Evolutionary conservation across 169 alveolate genomes (phyloP), one percentile per base, ranked within the genome.

Genomic region (Plasmodium knowlesi): DNA sequence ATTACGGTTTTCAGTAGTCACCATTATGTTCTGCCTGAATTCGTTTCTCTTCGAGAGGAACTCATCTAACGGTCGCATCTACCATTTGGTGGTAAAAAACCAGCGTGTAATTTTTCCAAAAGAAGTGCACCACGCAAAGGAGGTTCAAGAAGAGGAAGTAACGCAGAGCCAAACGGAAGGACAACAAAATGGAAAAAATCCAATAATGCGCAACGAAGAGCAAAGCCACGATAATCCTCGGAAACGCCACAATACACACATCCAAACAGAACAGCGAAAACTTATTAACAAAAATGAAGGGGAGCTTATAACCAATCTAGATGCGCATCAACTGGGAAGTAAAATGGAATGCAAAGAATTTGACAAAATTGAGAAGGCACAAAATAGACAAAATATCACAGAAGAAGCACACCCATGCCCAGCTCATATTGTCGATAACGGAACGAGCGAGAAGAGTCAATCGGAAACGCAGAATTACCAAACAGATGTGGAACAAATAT

Each of bases 11-110:
- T 50, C 73, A 73, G 61, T 89, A 25, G 53, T 89, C 32, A 89
- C 88, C 54, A 89, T 89, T 80, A 79, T 89, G 30, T 89, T 79
- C 41, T 89, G 94, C 72, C 32, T 78, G 16, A 34, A 89, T 79
- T 61, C 94, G 22, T 89, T 79, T 61, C 78, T 89, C 54, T 89
- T 89, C 54, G 79, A 89, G 57, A 41, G 71, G 46, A 80, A 79
- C 73, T 89, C 83, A 32, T 89, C 94, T 14, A 89, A 89, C 34
- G 22, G 73, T 22, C 32, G 37, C 19, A 89, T 79, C 28, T 89
- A 89, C 78, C 46, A 78, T 19, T 79, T 78, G 84, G 71, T 4
- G n/a, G 70, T 43, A 22, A 12, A 16, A 2, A 70, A 78, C 32
- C 19, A 9, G 57, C 25, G 67, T 19, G 53, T n/a, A 61, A 25